Evolutionary conservation across 2,329 filamentous ascomycete species (phyloP), one percentile per base, ranked within the genome.

Genomic region (Colletotrichum tofieldiae): DNA sequence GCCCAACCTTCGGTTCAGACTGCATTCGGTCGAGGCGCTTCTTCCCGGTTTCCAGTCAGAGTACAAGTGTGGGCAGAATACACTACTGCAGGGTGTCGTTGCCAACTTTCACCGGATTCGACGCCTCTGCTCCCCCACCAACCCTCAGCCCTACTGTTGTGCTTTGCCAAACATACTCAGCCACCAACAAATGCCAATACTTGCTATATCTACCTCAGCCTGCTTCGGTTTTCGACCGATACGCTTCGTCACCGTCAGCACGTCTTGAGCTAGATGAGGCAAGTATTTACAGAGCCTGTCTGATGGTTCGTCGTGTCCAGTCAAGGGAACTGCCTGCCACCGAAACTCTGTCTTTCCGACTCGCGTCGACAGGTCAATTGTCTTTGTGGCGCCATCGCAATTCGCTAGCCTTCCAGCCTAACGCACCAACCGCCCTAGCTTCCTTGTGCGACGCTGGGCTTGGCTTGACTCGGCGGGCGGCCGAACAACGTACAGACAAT

Each of bases 91-190:
- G 29, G 43, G 39, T 29, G 39, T 59, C 58, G 41, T 35, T n/a
- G 41, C 20, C 29, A 47, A 45, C 18, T 16, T n/a, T 35, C 32
- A 23, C 68, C 55, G 29, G 56, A 56, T 61, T 61, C 56, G 32
- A 51, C 43, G 51, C 51, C 66, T 39, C 47, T 23, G 47, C 9
- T 29, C n/a, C 37, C 14, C 14, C 43, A 12, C 26, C 39, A 62
- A 43, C 39, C 47, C 32, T 67, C 67, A 71, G 67, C 67, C 67
- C 47, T 71, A 71, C 55, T 55, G 16, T 8, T 32, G 55, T 54
- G 32, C 47, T 39, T 56, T 54, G 23, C n/a, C 41, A 26, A 18
- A 12, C 47, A n/a, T 35, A 26, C n/a, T 23, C 32, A 23, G 20
- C 47, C 47, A 54, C 32, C 41, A 20, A 6, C 41, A 32, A 32